These are phyloP conservation scores for Fusarium sp. DNA, from an alignment of 2,329 filamentous ascomycete species.

Conservation along the genomic window DNA sequence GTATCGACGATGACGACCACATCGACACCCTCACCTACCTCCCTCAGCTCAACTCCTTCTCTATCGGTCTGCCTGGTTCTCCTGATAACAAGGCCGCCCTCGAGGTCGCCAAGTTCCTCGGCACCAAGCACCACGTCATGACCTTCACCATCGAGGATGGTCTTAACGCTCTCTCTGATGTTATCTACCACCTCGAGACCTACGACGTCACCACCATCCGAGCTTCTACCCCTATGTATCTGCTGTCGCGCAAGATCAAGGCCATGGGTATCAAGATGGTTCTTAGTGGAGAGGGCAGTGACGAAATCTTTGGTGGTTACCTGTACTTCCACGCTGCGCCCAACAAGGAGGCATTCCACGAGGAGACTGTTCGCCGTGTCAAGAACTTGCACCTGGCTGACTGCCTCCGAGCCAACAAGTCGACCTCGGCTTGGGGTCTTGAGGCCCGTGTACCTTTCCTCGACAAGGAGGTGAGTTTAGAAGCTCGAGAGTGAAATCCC, in stretches of 20 bases:
- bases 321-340: slow-evolving; percentile 98
- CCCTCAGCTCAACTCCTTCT: slow-evolving; percentile 98
- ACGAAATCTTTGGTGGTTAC: slow-evolving; percentile 99
- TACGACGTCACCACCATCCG: slow-evolving; percentile 99
- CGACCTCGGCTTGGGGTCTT: slow-evolving; percentile 96
- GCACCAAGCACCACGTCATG: slow-evolving; percentile 98
- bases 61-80: slow-evolving; percentile 93
- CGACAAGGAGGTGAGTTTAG: slow-evolving; percentile 81
- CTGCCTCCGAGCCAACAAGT: slow-evolving; percentile 98
- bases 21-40: slow-evolving; percentile 92
- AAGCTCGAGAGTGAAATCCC: neutral
- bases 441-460: slow-evolving; percentile 98
- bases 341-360: slow-evolving; percentile 92
- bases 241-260: slow-evolving; percentile 98
- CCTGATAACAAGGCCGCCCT: slow-evolving; percentile 93
- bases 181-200: slow-evolving; percentile 97
- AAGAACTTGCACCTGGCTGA: slow-evolving; percentile 98
- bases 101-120: slow-evolving; percentile 95
- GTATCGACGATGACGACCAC: slow-evolving; percentile 93
- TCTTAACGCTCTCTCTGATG: slow-evolving; percentile 95
- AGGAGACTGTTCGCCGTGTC: slow-evolving; percentile 92
- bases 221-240: slow-evolving; percentile 98
- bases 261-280: slow-evolving; percentile 99
- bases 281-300: slow-evolving; percentile 93
- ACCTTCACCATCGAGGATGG: slow-evolving; percentile 99